Evolutionary conservation across 305 asterid genomes (phyloP).

Genomic region (Fraxinus latifolia): DNA sequence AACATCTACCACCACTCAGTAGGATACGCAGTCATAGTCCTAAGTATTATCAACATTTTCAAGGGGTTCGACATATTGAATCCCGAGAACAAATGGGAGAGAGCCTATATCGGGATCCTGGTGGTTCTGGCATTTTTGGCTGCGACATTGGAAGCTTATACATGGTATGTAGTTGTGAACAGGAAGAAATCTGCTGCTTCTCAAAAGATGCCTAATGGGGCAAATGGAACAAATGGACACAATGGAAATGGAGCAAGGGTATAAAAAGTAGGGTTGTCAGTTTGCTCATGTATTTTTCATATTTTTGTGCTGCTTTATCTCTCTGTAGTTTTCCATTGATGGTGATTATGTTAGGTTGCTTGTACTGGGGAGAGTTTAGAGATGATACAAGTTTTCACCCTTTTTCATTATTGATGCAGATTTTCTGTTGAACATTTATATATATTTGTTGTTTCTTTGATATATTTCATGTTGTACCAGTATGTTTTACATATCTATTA

Average conservation of each 20-base stretch:
- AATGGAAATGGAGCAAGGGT: constrained; percentile 46
- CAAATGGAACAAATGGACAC: constrained; percentile 41
- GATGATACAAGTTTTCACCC: constrained; percentile 10
- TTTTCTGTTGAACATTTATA: constrained; percentile 27
- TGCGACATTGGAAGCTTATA: constrained; percentile 50
- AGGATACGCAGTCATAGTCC: constrained; percentile 62
- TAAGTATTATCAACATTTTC: constrained; percentile 72
- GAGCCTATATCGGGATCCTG: constrained; percentile 53
- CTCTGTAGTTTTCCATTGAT: neutral
- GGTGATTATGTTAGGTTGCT: constrained; percentile 21
- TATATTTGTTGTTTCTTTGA: constrained; percentile 23
- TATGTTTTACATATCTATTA: neutral
- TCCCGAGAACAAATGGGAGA: constrained; percentile 65
- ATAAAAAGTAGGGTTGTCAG: constrained; percentile 26
- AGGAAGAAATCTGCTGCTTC: constrained; percentile 44
- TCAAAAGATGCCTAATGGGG: constrained; percentile 36
- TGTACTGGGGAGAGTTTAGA: constrained; percentile 12
- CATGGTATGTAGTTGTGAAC: constrained; percentile 64
- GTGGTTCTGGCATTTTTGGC: constrained; percentile 51
- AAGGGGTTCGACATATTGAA: constrained; percentile 66
- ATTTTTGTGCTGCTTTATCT: constrained; percentile 6
- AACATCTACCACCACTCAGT: constrained; percentile 61
- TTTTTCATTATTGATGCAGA: constrained; percentile 23
- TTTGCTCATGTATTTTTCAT: constrained; percentile 1
- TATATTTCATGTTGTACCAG: neutral